Evolutionary conservation across 2,329 filamentous ascomycete species (phyloP), one percentile per base, ranked within the genome.

Genomic region (Fusarium albosuccineum): DNA sequence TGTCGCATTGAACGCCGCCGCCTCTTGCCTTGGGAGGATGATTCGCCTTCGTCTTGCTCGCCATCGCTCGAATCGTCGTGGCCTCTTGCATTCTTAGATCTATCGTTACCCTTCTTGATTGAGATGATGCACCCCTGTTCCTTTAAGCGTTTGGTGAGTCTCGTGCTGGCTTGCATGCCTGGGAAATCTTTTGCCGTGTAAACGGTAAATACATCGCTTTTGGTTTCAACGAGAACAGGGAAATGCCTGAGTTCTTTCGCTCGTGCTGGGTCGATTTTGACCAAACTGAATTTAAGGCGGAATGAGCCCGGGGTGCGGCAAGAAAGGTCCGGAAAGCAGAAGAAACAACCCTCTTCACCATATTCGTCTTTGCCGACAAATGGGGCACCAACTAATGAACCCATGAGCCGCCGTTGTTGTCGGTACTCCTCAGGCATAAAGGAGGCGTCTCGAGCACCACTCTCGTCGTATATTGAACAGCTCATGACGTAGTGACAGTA

Each of bases 141-240:
- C 76, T 93, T 92, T 59, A 96, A 81, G 33, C 86, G 84, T 76
- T 92, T 92, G 2, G 92, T 92, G 37, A 96, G 79, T 16, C 86
- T 82, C 27, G 91, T 94, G 76, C 91, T 94, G 1, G 91, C 89
- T 59, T 89, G 85, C 92, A 96, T 96, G 6, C 92, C 92, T 0
- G 92, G 91, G 62, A 96, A 96, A 74, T 95, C 92, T 75, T 95
- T 96, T 42, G 92, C 92, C 42, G 91, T 94, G 77, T 91, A 94
- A 8, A 94, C 92, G 11, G 87, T 89, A 74, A 96, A 94, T n/a
- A 89, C 81, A 14, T 92, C 87, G 73, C 89, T 93, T 79, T 89
- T 85, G 14, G 80, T 81, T 17, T 81, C 81, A 9, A 82, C 82
- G n/a, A 82, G 77, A 14, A 87, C 82, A 22, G 84, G 85, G 13